Evolutionary conservation across 2,329 filamentous ascomycete genomes (phyloP).

Genomic region (Niveomyces coronatus): DNA sequence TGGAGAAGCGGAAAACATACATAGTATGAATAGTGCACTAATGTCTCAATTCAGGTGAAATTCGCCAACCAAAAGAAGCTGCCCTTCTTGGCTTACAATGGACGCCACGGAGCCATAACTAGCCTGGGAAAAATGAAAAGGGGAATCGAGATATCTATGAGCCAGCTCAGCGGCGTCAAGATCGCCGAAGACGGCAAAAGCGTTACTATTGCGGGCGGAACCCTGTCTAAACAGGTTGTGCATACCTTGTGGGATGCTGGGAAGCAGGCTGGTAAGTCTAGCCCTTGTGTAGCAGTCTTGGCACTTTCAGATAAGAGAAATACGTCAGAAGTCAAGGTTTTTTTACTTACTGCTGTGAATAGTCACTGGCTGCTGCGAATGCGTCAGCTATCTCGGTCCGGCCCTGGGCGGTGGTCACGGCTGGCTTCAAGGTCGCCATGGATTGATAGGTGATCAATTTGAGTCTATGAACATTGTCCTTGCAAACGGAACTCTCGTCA

Average conservation of each 20-base stretch:
- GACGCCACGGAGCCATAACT: slow-evolving; percentile 39
- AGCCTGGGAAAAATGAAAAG: slow-evolving; percentile 36
- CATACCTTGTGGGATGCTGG: slow-evolving; percentile 38
- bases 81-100: slow-evolving; percentile 43
- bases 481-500: slow-evolving; percentile 33
- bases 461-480: slow-evolving; percentile 40
- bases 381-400: slow-evolving; percentile 36
- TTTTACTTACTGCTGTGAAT: slow-evolving; percentile 22
- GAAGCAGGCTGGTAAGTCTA: slow-evolving; percentile 34
- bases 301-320: too few species aligned
- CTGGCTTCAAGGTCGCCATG: slow-evolving; percentile 40
- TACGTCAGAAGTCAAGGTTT: too few species aligned
- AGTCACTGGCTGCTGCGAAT: slow-evolving; percentile 42
- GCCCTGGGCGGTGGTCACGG: slow-evolving; percentile 48
- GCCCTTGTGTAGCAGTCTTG: too few species aligned
- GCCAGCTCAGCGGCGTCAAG: slow-evolving; percentile 30
- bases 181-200: slow-evolving; percentile 32
- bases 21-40: neutral
- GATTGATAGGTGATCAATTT: slow-evolving; percentile 43
- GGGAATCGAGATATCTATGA: slow-evolving; percentile 40
- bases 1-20: too few species aligned
- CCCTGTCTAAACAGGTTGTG: slow-evolving; percentile 32
- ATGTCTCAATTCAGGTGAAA: slow-evolving; percentile 16
- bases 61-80: slow-evolving; percentile 35
- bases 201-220: slow-evolving; percentile 37